Conservation (phyloP, 495 filamentous ascomycete genomes). For the Talaromyces thailandensis region DNA sequence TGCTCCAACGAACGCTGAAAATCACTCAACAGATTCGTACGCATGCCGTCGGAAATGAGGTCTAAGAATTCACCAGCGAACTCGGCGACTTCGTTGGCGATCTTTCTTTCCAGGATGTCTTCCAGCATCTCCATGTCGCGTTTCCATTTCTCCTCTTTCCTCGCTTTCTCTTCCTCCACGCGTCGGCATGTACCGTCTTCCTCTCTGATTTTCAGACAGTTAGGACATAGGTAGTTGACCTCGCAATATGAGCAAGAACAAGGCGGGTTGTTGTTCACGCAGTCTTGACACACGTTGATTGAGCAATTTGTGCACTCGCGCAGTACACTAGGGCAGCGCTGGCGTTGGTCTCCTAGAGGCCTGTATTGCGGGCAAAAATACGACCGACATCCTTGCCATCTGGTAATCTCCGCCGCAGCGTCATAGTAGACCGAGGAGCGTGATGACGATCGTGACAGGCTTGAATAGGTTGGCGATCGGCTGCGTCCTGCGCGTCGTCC, state of each 20-base stretch:
- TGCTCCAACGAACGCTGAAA: background rate
- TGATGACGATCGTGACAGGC: constrained; percentile 31
- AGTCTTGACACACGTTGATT: constrained; percentile 50
- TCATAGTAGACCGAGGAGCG: constrained; percentile 32
- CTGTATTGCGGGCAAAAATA: constrained; percentile 47
- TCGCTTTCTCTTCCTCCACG: constrained; percentile 30
- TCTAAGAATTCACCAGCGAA: constrained; percentile 37
- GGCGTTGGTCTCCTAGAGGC: constrained; percentile 40
- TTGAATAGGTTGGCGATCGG: constrained; percentile 30
- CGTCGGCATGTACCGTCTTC: constrained; percentile 35
- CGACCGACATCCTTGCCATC: constrained; percentile 50
- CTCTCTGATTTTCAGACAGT: constrained; percentile 36
- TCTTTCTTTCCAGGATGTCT: constrained; percentile 30
- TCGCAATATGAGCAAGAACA: constrained; percentile 48
- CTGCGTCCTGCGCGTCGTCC: constrained; percentile 14
- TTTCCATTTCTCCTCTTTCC: constrained; percentile 35
- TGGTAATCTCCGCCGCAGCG: constrained; percentile 23
- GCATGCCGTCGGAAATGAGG: constrained; percentile 14
- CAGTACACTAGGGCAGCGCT: constrained; percentile 37
- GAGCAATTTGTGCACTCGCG: constrained; percentile 46
- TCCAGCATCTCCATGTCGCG: constrained; percentile 35
- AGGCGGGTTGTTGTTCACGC: constrained; percentile 31
- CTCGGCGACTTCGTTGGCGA: constrained; percentile 39
- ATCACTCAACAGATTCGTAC: background rate
- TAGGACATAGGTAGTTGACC: constrained; percentile 43